phyloP scores from a whole-genome alignment of 169 alveolate genomes.

The Plasmodium vivax region DNA sequence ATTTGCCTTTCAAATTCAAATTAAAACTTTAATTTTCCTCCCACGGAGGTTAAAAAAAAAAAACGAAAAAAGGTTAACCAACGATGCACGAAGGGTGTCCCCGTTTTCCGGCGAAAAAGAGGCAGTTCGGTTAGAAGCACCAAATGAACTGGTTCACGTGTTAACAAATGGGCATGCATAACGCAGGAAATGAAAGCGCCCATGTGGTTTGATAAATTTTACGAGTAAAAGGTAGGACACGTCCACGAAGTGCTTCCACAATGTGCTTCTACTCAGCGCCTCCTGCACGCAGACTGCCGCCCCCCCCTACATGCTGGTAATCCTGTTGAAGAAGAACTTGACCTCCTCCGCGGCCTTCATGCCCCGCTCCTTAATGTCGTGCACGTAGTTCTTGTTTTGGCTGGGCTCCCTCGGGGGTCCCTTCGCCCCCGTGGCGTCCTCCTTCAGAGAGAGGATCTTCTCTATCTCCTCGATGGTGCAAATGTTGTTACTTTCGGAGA shows the following conservation, averaged over 20 bases:
- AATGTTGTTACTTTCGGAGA: slow-evolving; percentile 57
- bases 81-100: background rate
- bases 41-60: background rate
- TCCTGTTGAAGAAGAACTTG: slow-evolving; percentile 32
- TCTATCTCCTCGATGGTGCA: slow-evolving; percentile 69
- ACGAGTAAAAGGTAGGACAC: background rate
- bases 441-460: slow-evolving; percentile 31
- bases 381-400: background rate
- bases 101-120: background rate
- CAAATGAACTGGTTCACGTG: background rate
- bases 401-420: background rate
- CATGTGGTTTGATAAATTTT: background rate
- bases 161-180: background rate
- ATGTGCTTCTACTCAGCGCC: background rate
- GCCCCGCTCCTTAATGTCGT: slow-evolving; percentile 41
- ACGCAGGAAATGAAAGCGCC: background rate
- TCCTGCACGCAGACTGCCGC: background rate
- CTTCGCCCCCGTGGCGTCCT: background rate
- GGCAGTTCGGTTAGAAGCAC: background rate
- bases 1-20: background rate
- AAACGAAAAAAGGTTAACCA: background rate
- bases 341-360: slow-evolving; percentile 64
- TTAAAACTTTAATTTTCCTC: background rate
- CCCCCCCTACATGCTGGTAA: slow-evolving; percentile 3
- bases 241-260: background rate